A percentile compares a stretch with the other conserved stretches of the same genome.
Conservation (phyloP, 2,329 filamentous ascomycete species). For the Diplocarpon mali region DNA sequence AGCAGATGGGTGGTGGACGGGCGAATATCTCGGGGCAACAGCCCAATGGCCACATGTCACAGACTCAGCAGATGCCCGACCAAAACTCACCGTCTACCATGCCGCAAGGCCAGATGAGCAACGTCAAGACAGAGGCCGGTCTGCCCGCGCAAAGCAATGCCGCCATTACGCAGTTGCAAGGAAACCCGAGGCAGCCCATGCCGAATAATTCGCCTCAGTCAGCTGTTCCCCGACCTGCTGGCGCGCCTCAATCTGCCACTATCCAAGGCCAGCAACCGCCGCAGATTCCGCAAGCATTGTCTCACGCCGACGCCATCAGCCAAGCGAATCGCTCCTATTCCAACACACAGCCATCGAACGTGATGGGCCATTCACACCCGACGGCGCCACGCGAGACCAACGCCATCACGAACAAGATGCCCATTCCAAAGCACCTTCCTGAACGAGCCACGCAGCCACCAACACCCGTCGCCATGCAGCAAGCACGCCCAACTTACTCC, state of each 20-base stretch:
- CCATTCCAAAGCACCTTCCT: constrained; percentile 55
- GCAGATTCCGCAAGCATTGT: constrained; percentile 21
- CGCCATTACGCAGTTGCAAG: constrained; percentile 19
- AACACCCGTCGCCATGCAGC: constrained; percentile 61
- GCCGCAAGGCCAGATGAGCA: constrained; percentile 13
- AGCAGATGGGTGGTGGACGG: constrained; percentile 23
- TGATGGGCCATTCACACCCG: constrained; percentile 26
- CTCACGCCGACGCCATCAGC: constrained; percentile 24
- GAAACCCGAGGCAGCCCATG: constrained; percentile 14
- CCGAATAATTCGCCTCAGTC: constrained; percentile 25
- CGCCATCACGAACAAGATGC: constrained; percentile 25
- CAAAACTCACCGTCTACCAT: constrained; percentile 15
- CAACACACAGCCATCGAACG: constrained; percentile 20
- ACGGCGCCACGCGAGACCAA: constrained; percentile 21
- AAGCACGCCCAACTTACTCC: constrained; percentile 68
- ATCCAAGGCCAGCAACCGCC: constrained; percentile 11
- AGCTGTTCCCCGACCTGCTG: constrained; percentile 23
- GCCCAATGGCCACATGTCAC: constrained; percentile 16
- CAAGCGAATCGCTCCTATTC: constrained; percentile 27
- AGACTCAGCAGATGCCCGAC: constrained; percentile 12
- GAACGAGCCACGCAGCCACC: constrained; percentile 58
- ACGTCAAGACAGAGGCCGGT: constrained; percentile 23
- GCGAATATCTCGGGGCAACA: constrained; percentile 12
- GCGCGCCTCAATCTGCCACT: constrained; percentile 16
- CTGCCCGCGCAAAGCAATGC: constrained; percentile 24